phyloP scores from a whole-genome alignment of 2,329 filamentous ascomycete species.

The Aspergillus bombycis region DNA sequence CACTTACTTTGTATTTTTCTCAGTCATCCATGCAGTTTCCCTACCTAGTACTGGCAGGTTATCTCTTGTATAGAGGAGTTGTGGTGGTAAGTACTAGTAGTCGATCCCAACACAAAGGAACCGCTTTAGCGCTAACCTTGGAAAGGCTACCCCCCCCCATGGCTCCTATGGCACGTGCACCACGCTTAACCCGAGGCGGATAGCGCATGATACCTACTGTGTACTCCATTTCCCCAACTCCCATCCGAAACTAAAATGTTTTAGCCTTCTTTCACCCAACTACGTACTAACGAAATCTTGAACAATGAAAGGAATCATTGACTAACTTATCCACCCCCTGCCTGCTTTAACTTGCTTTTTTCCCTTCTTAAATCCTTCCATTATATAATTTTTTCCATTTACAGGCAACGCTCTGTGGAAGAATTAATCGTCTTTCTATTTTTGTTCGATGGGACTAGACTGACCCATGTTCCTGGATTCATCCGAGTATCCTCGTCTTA shows the following conservation, averaged over 20 bases:
- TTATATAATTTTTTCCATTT: not conserved
- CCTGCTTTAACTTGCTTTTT: not conserved
- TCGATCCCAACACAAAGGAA: slow-evolving; percentile 2
- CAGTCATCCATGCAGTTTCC: not conserved
- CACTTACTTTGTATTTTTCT: not conserved
- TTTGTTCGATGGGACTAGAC: not conserved
- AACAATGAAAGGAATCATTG: not conserved
- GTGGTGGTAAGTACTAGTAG: no score
- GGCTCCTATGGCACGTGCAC: not conserved
- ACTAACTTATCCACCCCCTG: not conserved
- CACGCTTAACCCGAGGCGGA: not conserved
- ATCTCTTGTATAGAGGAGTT: not conserved
- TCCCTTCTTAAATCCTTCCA: not conserved
- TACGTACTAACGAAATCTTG: not conserved
- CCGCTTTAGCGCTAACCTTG: not conserved
- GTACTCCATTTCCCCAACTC: not conserved
- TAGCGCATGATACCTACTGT: not conserved
- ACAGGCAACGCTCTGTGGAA: not conserved
- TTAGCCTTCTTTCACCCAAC: not conserved
- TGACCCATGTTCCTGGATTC: slow-evolving; percentile 1
- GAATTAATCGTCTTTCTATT: not conserved
- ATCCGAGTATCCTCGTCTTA: not conserved
- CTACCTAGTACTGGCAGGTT: not conserved
- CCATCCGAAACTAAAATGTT: not conserved
- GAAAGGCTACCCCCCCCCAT: not conserved